These are phyloP conservation scores for Penicillium occitanis DNA, from an alignment of 2,329 filamentous ascomycete species.

Conservation along the genomic window DNA sequence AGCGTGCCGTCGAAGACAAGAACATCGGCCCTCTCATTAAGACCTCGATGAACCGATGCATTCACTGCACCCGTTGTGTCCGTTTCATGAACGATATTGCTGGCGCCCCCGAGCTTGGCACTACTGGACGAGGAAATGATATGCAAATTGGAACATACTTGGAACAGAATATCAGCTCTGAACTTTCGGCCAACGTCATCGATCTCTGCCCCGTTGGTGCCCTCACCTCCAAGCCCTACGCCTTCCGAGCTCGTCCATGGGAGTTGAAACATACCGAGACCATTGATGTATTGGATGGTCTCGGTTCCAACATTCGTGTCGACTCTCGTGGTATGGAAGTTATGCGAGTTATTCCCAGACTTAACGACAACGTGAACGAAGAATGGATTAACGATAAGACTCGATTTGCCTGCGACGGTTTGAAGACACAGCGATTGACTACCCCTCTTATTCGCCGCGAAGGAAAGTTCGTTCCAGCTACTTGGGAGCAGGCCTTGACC, in stretches of 20 bases:
- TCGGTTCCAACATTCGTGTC: conserved; percentile 92
- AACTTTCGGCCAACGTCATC: conserved; percentile 95
- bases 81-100: conserved; percentile 98
- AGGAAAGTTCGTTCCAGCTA: conserved; percentile 85
- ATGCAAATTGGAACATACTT: conserved; percentile 98
- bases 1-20: conserved; percentile 98
- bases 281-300: conserved; percentile 86
- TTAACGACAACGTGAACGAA: conserved; percentile 98
- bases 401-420: conserved; percentile 90
- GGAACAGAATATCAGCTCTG: conserved; percentile 88
- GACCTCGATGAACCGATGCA: conserved; percentile 99
- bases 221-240: conserved; percentile 94
- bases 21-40: conserved; percentile 98
- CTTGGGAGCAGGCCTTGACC: conserved; percentile 92
- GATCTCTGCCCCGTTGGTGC: conserved; percentile 97
- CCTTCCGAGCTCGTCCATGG: conserved; percentile 95
- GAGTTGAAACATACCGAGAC: conserved; percentile 95
- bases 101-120: conserved; percentile 91
- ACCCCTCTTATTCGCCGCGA: conserved; percentile 86
- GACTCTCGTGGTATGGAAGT: conserved; percentile 93
- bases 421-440: conserved; percentile 93
- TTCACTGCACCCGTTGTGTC: conserved; percentile 97
- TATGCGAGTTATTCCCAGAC: conserved; percentile 86
- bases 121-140: conserved; percentile 91
- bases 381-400: conserved; percentile 99